phyloP scores from a whole-genome alignment of 345 rosid genomes.

The Bretschneidera sinensis region DNA sequence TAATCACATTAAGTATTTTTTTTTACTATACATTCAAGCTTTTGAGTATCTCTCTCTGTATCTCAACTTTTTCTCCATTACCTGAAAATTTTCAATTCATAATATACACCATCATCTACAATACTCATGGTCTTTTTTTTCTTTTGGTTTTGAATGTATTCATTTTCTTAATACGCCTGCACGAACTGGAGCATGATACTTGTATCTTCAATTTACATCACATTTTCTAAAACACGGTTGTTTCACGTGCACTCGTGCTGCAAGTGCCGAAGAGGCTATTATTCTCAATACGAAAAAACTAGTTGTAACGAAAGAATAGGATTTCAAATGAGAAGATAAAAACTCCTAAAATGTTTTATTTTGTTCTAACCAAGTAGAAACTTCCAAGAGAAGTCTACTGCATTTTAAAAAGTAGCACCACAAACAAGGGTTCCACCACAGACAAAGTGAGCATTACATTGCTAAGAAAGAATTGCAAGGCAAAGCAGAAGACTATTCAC shows the following conservation, averaged over 20 bases:
- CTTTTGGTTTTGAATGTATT: too few relatives aligned
- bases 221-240: neutral
- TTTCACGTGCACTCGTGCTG: neutral
- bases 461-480: too few relatives aligned
- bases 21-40: too few relatives aligned
- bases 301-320: neutral
- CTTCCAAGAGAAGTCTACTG: neutral
- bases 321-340: neutral
- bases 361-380: neutral
- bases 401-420: neutral
- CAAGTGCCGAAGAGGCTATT: neutral
- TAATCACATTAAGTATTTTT: neutral
- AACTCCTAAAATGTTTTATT: neutral
- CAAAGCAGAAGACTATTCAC: neutral
- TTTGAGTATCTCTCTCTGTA: too few relatives aligned
- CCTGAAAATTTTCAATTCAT: neutral
- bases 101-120: too few relatives aligned
- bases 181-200: neutral
- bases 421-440: neutral
- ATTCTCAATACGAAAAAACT: neutral
- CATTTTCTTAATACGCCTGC: neutral
- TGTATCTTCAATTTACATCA: neutral
- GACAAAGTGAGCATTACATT: neutral
- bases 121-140: too few relatives aligned
- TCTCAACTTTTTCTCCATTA: neutral